Evolutionary conservation across 129 eudicot species (phyloP), one percentile per base, ranked within the genome.

Genomic region (Rutidosis leptorrhynchoides): DNA sequence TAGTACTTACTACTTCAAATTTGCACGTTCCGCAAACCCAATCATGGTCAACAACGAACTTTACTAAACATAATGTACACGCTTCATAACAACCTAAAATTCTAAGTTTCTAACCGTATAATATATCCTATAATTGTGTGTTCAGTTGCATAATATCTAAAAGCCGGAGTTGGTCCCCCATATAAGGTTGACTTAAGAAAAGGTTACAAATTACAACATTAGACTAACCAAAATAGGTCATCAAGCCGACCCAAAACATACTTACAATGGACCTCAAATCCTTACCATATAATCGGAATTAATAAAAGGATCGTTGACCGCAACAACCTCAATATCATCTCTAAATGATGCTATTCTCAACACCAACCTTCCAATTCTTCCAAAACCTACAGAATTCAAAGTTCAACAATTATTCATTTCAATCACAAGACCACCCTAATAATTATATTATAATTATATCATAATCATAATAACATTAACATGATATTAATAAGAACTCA

Each of bases 271-370:
- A 60, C 22, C 26, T 15, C 24, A 61, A 40, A 40, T 62, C 32
- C 79, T 79, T 63, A 93, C 99, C 96, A 93, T 89, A 83, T 93
- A 93, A 40, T 84, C 79, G 22, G 92, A 84, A 77, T 89, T 95
- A 75, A 93, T 83, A 77, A 93, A 93, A 58, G 99, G 99, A 65
- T 93, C 99, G 59, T 93, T 93, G 32, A 93, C 96, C 16, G 96
- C 99, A 56, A 88, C 99, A 67, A 86, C 96, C 61, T 93, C 99
- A 22, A 93, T 83, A 67, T 93, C 99, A 84, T 89, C 93, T 83
- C 99, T 86, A 65, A 68, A 86, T 35, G 90, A 80, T 25, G 99
- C 99, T 62, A 93, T 80, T 63, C 99, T 80, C 58, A 93, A 75
- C 25, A 89, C 99, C 68, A 93, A 65, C 79, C 99, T 89, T 58